Conservation (phyloP, 495 filamentous ascomycete species). For the Opeltia flavorubescens region DNA sequence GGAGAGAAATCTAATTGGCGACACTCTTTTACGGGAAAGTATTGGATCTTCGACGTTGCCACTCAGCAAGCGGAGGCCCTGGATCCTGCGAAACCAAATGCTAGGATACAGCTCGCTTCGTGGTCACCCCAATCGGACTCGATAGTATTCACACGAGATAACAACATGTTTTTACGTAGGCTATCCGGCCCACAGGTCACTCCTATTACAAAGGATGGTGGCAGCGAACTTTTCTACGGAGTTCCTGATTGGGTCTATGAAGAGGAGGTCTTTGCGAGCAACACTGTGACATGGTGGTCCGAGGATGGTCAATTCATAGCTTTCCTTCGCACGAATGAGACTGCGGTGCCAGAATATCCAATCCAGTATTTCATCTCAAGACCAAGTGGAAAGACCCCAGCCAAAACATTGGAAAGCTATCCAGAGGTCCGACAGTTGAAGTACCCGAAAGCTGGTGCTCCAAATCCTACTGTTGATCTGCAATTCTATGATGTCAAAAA, state of each 20-base stretch:
- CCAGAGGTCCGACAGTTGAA: slow-evolving; percentile 87
- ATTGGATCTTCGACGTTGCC: slow-evolving; percentile 89
- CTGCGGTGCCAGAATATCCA: slow-evolving; percentile 80
- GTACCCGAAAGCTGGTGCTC: slow-evolving; percentile 90
- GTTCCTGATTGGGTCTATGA: slow-evolving; percentile 99
- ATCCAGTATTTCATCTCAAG: slow-evolving; percentile 85
- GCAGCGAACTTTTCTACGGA: slow-evolving; percentile 79
- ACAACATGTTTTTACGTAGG: slow-evolving; percentile 76
- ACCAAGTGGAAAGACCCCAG: slow-evolving; percentile 62
- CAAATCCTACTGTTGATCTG: slow-evolving; percentile 78
- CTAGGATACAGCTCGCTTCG: slow-evolving; percentile 64
- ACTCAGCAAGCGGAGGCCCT: slow-evolving; percentile 67
- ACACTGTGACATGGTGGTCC: slow-evolving; percentile 89
- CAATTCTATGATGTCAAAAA: slow-evolving; percentile 81
- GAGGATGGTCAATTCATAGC: slow-evolving; percentile 76
- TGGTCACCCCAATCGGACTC: slow-evolving; percentile 86
- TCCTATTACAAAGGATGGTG: slow-evolving; percentile 76
- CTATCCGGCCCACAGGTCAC: slow-evolving; percentile 44
- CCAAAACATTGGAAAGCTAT: slow-evolving; percentile 69
- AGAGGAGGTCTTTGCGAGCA: slow-evolving; percentile 76
- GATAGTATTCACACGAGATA: slow-evolving; percentile 69
- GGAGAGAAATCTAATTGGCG: slow-evolving; percentile 65
- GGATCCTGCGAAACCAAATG: slow-evolving; percentile 51
- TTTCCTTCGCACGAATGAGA: slow-evolving; percentile 87
- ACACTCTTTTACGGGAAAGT: slow-evolving; percentile 69